Evolutionary conservation across 1,139 yeast species (phyloP).

Genomic region (Blastobotrys capitulatus): DNA sequence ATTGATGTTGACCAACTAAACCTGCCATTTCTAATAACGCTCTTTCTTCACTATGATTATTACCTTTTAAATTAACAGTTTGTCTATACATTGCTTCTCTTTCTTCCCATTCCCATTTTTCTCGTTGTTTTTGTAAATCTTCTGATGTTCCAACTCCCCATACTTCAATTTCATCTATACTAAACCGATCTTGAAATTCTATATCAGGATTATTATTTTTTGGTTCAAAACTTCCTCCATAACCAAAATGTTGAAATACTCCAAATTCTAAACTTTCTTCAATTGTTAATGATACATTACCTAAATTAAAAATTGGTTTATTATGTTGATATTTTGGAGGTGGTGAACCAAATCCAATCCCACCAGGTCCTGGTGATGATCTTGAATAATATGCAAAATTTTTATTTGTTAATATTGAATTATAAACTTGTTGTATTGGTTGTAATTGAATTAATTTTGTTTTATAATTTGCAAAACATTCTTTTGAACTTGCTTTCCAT

Average conservation of each 20-base stretch:
- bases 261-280: slow-evolving; percentile 79
- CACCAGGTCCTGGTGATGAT: slow-evolving; percentile 44
- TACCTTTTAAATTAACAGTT: slow-evolving; percentile 45
- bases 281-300: slow-evolving; percentile 72
- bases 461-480: slow-evolving; percentile 58
- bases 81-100: slow-evolving; percentile 76
- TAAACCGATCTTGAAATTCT: slow-evolving; percentile 66
- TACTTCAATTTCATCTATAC: slow-evolving; percentile 73
- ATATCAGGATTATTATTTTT: slow-evolving; percentile 20
- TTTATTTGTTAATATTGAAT: slow-evolving; percentile 20
- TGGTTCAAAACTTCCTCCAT: slow-evolving; percentile 44
- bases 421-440: slow-evolving; percentile 58
- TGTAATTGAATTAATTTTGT: slow-evolving; percentile 55
- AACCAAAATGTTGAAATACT: slow-evolving; percentile 62
- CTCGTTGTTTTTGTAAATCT: slow-evolving; percentile 69
- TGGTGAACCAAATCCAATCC: slow-evolving; percentile 70
- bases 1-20: slow-evolving; percentile 61
- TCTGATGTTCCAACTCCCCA: slow-evolving; percentile 85
- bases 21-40: slow-evolving; percentile 93
- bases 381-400: slow-evolving; percentile 33
- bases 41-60: slow-evolving; percentile 69
- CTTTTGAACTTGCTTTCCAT: slow-evolving; percentile 72
- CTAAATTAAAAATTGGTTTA: slow-evolving; percentile 30
- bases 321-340: slow-evolving; percentile 24
- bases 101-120: slow-evolving; percentile 89